phyloP scores from a whole-genome alignment of 768 basidiomycete genomes.

The Boletus subcaerulescens region DNA sequence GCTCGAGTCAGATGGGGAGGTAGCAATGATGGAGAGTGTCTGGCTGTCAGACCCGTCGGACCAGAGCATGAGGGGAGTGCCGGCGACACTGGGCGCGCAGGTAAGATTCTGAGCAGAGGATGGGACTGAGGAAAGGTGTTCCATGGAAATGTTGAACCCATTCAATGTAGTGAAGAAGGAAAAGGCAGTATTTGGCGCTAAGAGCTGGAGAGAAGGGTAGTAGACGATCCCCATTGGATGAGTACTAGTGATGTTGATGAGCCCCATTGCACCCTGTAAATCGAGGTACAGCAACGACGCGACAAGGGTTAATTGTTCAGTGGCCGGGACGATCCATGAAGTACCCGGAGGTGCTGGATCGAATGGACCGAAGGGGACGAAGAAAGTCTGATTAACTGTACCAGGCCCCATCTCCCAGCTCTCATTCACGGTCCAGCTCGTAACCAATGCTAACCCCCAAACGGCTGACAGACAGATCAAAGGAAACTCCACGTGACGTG shows the following conservation, averaged over 20 bases:
- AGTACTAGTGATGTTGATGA: constrained; percentile 6
- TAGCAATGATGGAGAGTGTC: constrained; percentile 5
- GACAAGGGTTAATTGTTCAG: not conserved
- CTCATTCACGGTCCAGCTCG: constrained; percentile 10
- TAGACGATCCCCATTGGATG: not conserved
- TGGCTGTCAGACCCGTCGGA: constrained; percentile 5
- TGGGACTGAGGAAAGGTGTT: constrained; percentile 8
- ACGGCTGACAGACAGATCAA: constrained; percentile 4
- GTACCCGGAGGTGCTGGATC: not conserved
- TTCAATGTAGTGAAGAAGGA: constrained; percentile 6
- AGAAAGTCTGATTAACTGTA: fast-evolving
- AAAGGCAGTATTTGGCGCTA: not conserved
- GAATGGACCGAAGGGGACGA: constrained; percentile 2
- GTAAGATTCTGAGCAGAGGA: constrained; percentile 7
- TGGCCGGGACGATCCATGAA: not conserved
- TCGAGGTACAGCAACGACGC: constrained; percentile 3
- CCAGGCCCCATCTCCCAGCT: not conserved
- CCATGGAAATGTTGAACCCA: constrained; percentile 14
- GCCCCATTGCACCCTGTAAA: not conserved
- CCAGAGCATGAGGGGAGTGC: not conserved
- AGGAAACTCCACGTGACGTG: constrained; percentile 5
- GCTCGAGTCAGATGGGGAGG: not conserved
- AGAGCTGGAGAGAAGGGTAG: constrained; percentile 9
- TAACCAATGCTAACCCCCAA: constrained; percentile 16
- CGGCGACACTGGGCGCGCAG: not conserved